Evolutionary conservation across 306 rosid genomes (phyloP).

Genomic region (Trichosanthes truncata): DNA sequence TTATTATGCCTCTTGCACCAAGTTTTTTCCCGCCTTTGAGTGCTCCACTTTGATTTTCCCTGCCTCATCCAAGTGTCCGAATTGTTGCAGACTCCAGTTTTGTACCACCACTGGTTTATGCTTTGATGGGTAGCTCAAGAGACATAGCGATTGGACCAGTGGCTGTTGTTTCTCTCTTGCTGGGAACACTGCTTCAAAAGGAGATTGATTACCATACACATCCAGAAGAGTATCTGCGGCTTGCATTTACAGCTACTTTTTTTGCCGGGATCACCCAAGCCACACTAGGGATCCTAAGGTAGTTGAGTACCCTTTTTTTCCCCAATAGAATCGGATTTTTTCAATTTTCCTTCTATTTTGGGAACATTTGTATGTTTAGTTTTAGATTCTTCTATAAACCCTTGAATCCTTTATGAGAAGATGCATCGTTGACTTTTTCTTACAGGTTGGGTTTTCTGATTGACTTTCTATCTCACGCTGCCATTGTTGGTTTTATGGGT

Average conservation of each 20-base stretch:
- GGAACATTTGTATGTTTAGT: neutral
- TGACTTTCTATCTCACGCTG: conserved; percentile 95
- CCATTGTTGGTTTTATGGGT: conserved; percentile 96
- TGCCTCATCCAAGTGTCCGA: conserved; percentile 5
- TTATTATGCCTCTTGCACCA: neutral
- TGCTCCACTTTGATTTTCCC: conserved; percentile 3
- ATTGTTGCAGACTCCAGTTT: conserved; percentile 71
- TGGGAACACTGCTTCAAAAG: conserved; percentile 67
- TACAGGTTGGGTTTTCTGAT: conserved; percentile 91
- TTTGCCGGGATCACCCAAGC: conserved; percentile 94
- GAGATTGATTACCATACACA: conserved; percentile 46
- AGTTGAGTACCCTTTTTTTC: neutral
- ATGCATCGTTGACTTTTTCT: neutral
- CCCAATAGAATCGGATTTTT: neutral
- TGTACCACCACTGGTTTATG: conserved; percentile 90
- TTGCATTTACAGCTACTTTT: conserved; percentile 95
- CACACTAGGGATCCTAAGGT: conserved; percentile 82
- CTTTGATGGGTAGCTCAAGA: conserved; percentile 93
- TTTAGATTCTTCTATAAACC: neutral
- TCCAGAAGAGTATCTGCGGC: conserved; percentile 46
- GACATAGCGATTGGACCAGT: conserved; percentile 97
- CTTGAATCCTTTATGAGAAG: neutral
- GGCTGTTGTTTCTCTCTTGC: conserved; percentile 87
- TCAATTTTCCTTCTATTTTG: neutral
- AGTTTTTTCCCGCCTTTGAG: conserved; percentile 6